A percentile compares a stretch with the other conserved stretches of the same genome.
Conservation (phyloP, 1,284 basidiomycete genomes). For the Violaceomyces palustris region DNA sequence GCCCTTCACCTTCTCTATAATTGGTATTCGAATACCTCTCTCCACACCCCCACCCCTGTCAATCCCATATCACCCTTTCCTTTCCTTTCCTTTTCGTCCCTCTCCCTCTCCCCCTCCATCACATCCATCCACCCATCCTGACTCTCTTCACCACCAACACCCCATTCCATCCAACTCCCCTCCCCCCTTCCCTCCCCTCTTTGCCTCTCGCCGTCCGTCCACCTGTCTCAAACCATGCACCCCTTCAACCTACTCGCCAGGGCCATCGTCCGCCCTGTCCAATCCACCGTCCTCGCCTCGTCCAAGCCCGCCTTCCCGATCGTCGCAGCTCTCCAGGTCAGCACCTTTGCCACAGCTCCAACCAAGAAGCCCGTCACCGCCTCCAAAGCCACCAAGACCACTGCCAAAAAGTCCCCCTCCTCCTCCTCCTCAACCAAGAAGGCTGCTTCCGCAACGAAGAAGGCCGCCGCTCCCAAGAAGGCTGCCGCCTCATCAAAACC, state of each 20-base stretch:
- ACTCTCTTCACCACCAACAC: slow-evolving; percentile 4
- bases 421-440: slow-evolving; percentile 7
- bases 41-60: neutral
- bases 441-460: slow-evolving; percentile 9
- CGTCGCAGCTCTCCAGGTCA: slow-evolving; percentile 15
- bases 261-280: neutral
- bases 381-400: slow-evolving; percentile 24
- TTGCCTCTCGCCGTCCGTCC: no score
- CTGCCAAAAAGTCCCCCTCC: slow-evolving; percentile 4
- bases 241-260: neutral
- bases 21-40: neutral
- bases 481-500: no score
- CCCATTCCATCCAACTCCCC: slow-evolving; percentile 14
- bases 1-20: neutral
- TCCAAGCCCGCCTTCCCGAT: slow-evolving; percentile 20
- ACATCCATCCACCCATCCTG: slow-evolving; percentile 9
- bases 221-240: no score
- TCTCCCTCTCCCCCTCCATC: slow-evolving; percentile 3
- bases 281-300: slow-evolving; percentile 10
- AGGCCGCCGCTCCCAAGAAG: slow-evolving; percentile 22
- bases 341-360: neutral
- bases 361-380: slow-evolving; percentile 28
- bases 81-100: neutral
- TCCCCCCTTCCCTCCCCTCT: slow-evolving; percentile 5
- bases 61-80: neutral